Evolutionary conservation across 768 basidiomycete species (phyloP).

Genomic region (Leccinum fibrillosum): DNA sequence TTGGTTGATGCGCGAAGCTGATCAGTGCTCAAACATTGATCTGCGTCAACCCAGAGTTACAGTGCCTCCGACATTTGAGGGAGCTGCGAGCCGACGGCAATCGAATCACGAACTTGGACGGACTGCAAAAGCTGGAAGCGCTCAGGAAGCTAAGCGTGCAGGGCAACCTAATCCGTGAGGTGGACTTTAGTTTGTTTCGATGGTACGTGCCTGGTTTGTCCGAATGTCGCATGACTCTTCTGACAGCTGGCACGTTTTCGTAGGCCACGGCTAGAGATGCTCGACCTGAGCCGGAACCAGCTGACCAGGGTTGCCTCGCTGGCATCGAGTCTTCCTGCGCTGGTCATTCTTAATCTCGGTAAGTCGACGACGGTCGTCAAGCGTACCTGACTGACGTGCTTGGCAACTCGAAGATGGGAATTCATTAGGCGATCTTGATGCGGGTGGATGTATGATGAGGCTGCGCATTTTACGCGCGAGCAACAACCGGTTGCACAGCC

Average conservation of each 20-base stretch:
- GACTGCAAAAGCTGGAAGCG: conserved; percentile 74
- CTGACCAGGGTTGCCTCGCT: conserved; percentile 59
- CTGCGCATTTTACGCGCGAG: conserved; percentile 84
- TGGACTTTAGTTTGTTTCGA: conserved; percentile 59
- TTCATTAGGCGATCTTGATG: conserved; percentile 50
- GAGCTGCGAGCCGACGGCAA: conserved; percentile 92
- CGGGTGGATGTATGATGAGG: conserved; percentile 55
- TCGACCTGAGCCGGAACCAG: conserved; percentile 79
- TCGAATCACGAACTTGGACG: conserved; percentile 66
- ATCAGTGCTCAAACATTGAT: conserved; percentile 4
- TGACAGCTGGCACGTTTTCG: conserved; percentile 8
- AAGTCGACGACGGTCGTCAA: conserved; percentile 34
- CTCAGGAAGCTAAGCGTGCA: conserved; percentile 82
- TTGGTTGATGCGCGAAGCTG: neutral
- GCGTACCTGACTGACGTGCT: conserved; percentile 14
- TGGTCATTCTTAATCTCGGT: conserved; percentile 85
- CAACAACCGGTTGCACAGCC: conserved; percentile 67
- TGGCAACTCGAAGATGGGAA: conserved; percentile 63
- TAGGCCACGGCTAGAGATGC: conserved; percentile 67
- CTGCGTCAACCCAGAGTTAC: conserved; percentile 56
- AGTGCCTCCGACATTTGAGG: conserved; percentile 78
- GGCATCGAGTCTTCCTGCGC: conserved; percentile 48
- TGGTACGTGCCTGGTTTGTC: conserved; percentile 49
- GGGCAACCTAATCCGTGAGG: conserved; percentile 60
- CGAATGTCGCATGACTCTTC: conserved; percentile 8